phyloP scores from a whole-genome alignment of 345 rosid genomes.

The Salix suchowensis region DNA sequence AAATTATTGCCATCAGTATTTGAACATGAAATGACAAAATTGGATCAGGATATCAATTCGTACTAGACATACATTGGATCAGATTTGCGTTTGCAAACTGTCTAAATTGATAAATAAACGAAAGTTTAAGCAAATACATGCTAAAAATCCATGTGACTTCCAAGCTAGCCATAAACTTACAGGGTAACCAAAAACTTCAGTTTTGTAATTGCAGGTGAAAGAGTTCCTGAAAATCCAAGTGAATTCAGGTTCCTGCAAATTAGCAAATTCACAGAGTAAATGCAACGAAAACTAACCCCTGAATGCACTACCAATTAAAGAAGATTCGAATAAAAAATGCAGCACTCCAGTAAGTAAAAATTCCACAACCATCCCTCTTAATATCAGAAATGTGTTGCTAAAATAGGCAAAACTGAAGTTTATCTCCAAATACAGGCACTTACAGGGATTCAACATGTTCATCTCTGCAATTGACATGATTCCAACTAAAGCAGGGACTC shows the following conservation, averaged over 20 bases:
- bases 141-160: not conserved
- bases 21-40: not conserved
- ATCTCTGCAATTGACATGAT: constrained; percentile 63
- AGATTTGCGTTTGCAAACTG: not conserved
- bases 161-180: constrained; percentile 37
- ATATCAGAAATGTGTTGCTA: not conserved
- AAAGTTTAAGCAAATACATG: not conserved
- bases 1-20: not conserved
- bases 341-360: not conserved
- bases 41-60: not conserved
- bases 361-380: not conserved
- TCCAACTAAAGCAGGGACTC: constrained; percentile 93
- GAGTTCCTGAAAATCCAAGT: constrained; percentile 73
- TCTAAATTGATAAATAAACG: not conserved
- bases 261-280: constrained; percentile 9
- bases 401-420: not conserved
- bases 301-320: constrained; percentile 2
- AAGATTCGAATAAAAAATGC: not conserved
- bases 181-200: constrained; percentile 65
- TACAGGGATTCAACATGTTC: constrained; percentile 69
- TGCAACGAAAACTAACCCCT: not conserved
- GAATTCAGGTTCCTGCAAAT: constrained; percentile 61
- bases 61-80: not conserved
- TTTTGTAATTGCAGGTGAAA: constrained; percentile 63
- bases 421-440: constrained; percentile 25